These are phyloP conservation scores for Ganoderma meredithae DNA, from an alignment of 1,284 basidiomycete species.

Conservation along the genomic window DNA sequence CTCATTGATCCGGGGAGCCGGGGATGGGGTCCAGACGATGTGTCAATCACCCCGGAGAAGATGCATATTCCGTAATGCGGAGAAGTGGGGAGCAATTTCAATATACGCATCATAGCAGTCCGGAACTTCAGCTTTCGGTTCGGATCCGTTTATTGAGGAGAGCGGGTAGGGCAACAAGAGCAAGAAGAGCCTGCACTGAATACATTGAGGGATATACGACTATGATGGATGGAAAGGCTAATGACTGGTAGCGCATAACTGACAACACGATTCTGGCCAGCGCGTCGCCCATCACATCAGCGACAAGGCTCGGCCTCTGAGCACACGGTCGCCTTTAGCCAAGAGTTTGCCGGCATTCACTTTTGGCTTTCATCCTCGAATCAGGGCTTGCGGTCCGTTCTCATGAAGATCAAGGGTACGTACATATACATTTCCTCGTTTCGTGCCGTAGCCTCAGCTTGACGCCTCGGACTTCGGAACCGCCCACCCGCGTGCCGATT, in stretches of 20 bases:
- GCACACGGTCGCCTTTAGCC: neutral
- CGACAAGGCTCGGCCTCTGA: neutral
- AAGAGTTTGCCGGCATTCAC: neutral
- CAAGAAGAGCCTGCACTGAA: neutral
- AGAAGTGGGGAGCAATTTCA: constrained; percentile 1
- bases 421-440: no score
- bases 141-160: neutral
- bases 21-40: neutral
- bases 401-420: neutral
- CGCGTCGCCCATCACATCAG: neutral
- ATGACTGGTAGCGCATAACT: neutral
- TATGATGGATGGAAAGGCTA: neutral
- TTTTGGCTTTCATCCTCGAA: constrained; percentile 3
- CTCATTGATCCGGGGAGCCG: neutral
- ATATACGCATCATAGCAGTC: neutral
- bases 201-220: neutral
- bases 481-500: neutral
- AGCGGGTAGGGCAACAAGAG: neutral
- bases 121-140: neutral
- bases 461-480: neutral
- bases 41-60: constrained; percentile 3
- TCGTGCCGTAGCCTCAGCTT: neutral
- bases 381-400: neutral
- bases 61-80: neutral
- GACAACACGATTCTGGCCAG: neutral